phyloP scores from a whole-genome alignment of 208 protist species.

The Balamuthia mandrillaris region DNA sequence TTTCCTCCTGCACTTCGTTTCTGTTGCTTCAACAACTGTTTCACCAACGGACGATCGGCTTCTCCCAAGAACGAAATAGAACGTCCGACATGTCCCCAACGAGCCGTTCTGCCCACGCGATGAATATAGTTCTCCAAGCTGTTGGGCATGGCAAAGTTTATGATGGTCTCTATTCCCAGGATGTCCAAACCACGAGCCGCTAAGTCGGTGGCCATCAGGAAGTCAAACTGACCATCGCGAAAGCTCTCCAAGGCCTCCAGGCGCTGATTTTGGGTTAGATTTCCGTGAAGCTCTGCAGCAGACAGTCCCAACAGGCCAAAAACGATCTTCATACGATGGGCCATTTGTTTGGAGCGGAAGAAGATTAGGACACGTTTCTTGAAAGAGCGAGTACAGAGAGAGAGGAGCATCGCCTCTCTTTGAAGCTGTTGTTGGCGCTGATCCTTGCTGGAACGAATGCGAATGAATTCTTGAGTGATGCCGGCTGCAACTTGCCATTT shows the following conservation, averaged over 20 bases:
- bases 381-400: conserved; percentile 30
- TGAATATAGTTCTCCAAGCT: conserved; percentile 67
- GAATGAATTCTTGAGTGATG: conserved; percentile 74
- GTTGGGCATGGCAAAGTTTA: conserved; percentile 70
- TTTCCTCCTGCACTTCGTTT: conserved; percentile 38
- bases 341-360: conserved; percentile 45
- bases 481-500: conserved; percentile 44
- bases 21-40: conserved; percentile 58
- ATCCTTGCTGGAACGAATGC: conserved; percentile 47
- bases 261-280: conserved; percentile 69
- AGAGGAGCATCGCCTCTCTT: conserved; percentile 64
- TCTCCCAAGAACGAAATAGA: conserved; percentile 67
- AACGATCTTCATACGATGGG: conserved; percentile 67
- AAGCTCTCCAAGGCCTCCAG: conserved; percentile 52
- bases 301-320: conserved; percentile 67
- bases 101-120: conserved; percentile 74
- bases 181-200: conserved; percentile 80
- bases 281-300: conserved; percentile 73
- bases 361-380: conserved; percentile 29
- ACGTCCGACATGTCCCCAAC: conserved; percentile 63
- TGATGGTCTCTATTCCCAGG: conserved; percentile 61
- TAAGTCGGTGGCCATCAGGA: conserved; percentile 76
- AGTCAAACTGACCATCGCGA: conserved; percentile 55
- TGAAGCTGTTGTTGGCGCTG: conserved; percentile 65
- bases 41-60: conserved; percentile 63